Evolutionary conservation across 148 eudicot genomes (phyloP).

Genomic region (Chenopodium album): DNA sequence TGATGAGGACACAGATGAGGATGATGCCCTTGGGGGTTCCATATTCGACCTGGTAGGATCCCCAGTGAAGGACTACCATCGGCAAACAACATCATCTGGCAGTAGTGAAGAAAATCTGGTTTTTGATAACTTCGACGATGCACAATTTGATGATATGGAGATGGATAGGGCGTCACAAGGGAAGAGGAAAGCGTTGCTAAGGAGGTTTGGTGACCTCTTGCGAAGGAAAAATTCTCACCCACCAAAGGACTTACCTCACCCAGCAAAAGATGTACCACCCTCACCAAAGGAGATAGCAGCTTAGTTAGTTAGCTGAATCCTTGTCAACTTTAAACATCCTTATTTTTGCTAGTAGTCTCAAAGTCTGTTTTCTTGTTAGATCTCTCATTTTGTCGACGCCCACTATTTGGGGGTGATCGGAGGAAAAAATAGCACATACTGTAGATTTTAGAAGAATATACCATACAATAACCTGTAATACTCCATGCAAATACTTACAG

Average conservation of each 20-base stretch:
- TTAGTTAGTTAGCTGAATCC: conserved; percentile 8
- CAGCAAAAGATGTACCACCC: conserved; percentile 16
- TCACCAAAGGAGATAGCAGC: conserved; percentile 30
- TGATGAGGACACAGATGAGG: conserved; percentile 49
- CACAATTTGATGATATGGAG: conserved; percentile 46
- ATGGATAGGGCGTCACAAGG: conserved; percentile 39
- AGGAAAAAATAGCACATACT: not conserved
- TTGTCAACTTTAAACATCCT: not conserved
- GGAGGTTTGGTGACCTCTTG: conserved; percentile 58
- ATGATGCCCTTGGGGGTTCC: conserved; percentile 63
- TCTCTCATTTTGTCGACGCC: not conserved
- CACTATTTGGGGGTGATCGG: not conserved
- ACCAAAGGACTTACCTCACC: conserved; percentile 23
- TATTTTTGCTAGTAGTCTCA: not conserved
- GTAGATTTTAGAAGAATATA: conserved; percentile 15
- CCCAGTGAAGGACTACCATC: conserved; percentile 29
- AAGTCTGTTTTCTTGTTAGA: conserved; percentile 8
- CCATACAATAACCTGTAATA: conserved; percentile 7
- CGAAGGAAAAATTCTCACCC: conserved; percentile 36
- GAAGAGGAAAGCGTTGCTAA: conserved; percentile 47
- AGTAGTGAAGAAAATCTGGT: conserved; percentile 27
- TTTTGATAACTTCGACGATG: conserved; percentile 44
- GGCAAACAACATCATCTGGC: conserved; percentile 30
- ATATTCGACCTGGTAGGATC: conserved; percentile 57
- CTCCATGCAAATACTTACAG: not conserved